Evolutionary conservation across 352 stramenopile species (phyloP), one percentile per base, ranked within the genome.

Genomic region (Phytophthora pseudosyringae): DNA sequence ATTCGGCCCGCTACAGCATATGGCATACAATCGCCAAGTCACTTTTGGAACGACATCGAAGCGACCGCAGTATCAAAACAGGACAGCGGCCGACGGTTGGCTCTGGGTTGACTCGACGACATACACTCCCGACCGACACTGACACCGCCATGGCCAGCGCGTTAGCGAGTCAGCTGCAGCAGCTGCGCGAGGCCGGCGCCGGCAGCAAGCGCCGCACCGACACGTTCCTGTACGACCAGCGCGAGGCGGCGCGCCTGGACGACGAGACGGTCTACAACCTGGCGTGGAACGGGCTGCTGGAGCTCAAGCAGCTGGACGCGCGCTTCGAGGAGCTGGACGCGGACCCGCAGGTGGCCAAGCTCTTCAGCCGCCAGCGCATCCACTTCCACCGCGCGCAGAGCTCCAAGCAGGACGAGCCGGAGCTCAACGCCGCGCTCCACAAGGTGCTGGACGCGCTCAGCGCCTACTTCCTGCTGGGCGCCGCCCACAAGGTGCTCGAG

Each of bases 401-500:
- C 44, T 68, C 65, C 44, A 83, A 86, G 38, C 49, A 72, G 29
- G 86, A 95, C 16, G 80, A 89, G n/a, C 29, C 31, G 7, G 83
- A 84, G 57, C 79, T 97, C 16, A 82, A 94, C 61, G 55, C 51
- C 4, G 83, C 88, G 46, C 72, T 97, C 26, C 57, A 66, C 16
- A 81, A 79, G 54, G 74, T 97, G 18, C 71, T 97, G 16, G 85
- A 94, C 53, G 83, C 85, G n/a, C 73, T 97, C 29, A 97, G 86
- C 51, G 72, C 73, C 5, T 95, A 93, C 57, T 95, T 95, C 59
- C 53, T 97, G 33, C 69, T 95, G 11, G 67, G 73, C 10, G 82
- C 88, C 5, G 67, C 86, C 4, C 90, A 97, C 68, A 95, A 97
- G 64, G 86, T 96, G 48, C 74, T 97, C 64, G 90, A 97, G 71